phyloP scores from a whole-genome alignment of 2,329 filamentous ascomycete genomes.

The Phaeophleospora eucalypticola region DNA sequence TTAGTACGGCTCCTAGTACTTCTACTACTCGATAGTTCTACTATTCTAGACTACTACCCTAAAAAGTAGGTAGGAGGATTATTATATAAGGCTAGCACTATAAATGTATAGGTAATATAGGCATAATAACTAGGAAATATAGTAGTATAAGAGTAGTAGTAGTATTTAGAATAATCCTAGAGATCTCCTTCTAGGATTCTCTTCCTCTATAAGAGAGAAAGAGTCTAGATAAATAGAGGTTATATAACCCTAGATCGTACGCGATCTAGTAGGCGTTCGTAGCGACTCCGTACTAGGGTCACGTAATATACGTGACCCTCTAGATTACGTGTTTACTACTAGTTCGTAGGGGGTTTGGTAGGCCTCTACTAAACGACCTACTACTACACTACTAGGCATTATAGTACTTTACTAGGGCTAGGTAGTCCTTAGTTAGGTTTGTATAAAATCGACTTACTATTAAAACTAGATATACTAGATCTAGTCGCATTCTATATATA shows the following conservation, averaged over 20 bases:
- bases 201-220: no score
- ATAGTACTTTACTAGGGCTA: neutral
- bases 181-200: no score
- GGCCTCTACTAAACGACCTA: no score
- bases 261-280: neutral
- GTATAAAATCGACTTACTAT: neutral
- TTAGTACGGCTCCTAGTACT: neutral
- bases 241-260: neutral
- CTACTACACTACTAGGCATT: neutral
- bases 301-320: no score
- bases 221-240: neutral
- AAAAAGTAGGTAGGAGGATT: neutral
- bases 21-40: neutral
- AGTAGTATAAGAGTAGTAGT: no score
- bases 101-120: no score
- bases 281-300: no score
- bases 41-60: neutral
- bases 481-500: neutral
- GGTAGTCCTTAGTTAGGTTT: neutral
- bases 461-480: neutral
- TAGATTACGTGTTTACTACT: neutral
- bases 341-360: no score
- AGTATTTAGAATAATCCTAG: no score
- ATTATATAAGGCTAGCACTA: constrained; percentile 1
- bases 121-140: no score